A percentile compares a stretch with the other conserved stretches of the same genome.
Evolutionary conservation across 257 asterid genomes (phyloP).

Genomic region (Penstemon eatonii): DNA sequence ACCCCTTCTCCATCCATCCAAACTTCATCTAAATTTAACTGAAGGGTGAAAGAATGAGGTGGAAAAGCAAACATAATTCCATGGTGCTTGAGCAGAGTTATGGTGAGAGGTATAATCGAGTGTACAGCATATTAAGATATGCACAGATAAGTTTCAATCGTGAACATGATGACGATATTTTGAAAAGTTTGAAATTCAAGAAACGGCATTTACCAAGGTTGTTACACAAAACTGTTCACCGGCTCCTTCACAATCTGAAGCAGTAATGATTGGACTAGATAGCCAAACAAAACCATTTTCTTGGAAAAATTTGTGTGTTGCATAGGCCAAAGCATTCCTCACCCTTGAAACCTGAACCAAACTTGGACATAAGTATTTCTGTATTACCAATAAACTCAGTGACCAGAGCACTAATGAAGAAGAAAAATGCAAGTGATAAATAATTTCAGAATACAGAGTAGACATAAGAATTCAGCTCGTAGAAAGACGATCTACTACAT

Average conservation of each 20-base stretch:
- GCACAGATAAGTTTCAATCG: conserved; percentile 25
- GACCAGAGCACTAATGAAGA: conserved; percentile 21
- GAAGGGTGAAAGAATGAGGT: conserved; percentile 21
- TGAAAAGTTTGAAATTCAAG: conserved; percentile 7
- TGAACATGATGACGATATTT: conserved; percentile 14
- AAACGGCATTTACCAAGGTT: conserved; percentile 74
- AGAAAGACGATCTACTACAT: background rate
- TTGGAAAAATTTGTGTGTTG: conserved; percentile 94
- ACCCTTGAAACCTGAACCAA: conserved; percentile 86
- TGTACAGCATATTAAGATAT: conserved; percentile 23
- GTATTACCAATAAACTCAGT: conserved; percentile 14
- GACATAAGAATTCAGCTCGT: conserved; percentile 4
- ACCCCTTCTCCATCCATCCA: background rate
- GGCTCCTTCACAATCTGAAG: conserved; percentile 99
- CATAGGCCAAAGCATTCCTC: conserved; percentile 87
- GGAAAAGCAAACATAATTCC: background rate
- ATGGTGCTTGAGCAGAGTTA: conserved; percentile 9
- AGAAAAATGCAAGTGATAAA: conserved; percentile 6
- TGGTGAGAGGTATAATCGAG: conserved; percentile 2
- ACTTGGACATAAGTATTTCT: conserved; percentile 22
- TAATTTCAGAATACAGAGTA: conserved; percentile 13
- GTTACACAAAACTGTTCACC: conserved; percentile 99
- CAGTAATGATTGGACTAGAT: conserved; percentile 95
- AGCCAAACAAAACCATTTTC: conserved; percentile 97
- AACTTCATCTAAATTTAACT: conserved; percentile 15